Evolutionary conservation across 805 yeast genomes (phyloP).

Genomic region (Tetrapisispora iriomotensis): DNA sequence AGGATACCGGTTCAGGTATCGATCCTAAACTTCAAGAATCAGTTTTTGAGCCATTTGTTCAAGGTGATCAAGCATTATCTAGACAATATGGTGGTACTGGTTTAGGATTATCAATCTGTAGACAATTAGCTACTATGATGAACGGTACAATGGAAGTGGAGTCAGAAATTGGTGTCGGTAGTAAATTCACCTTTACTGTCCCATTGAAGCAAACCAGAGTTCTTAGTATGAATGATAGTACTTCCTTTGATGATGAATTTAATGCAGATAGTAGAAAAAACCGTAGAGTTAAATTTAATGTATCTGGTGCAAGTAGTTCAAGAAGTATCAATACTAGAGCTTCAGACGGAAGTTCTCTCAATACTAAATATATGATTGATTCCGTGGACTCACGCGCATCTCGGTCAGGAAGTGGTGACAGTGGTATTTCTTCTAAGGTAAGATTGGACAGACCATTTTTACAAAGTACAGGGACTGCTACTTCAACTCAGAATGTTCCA

Average conservation of each 20-base stretch:
- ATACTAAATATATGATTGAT: background rate
- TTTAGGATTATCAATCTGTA: slow-evolving; percentile 78
- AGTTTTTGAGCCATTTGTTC: slow-evolving; percentile 93
- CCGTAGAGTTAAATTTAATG: slow-evolving; percentile 35
- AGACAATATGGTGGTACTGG: slow-evolving; percentile 96
- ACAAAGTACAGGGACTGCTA: slow-evolving; percentile 35
- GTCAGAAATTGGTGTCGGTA: slow-evolving; percentile 73
- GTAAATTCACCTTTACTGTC: slow-evolving; percentile 70
- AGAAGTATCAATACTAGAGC: background rate
- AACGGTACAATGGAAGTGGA: slow-evolving; percentile 69
- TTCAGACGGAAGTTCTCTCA: background rate
- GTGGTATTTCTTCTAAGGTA: slow-evolving; percentile 3
- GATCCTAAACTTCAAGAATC: slow-evolving; percentile 70
- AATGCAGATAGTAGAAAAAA: slow-evolving; percentile 44
- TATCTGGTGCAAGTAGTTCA: slow-evolving; percentile 6
- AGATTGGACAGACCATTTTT: slow-evolving; percentile 29
- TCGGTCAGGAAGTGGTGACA: background rate
- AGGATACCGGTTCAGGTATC: slow-evolving; percentile 92
- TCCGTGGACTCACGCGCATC: background rate
- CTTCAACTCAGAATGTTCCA: slow-evolving; percentile 19
- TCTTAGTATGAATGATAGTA: slow-evolving; percentile 25
- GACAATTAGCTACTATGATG: slow-evolving; percentile 87
- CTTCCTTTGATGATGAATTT: slow-evolving; percentile 57
- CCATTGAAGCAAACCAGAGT: slow-evolving; percentile 53
- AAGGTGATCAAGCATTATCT: slow-evolving; percentile 90